phyloP scores from a whole-genome alignment of 2,329 filamentous ascomycete species.

The Penicillium sp. region DNA sequence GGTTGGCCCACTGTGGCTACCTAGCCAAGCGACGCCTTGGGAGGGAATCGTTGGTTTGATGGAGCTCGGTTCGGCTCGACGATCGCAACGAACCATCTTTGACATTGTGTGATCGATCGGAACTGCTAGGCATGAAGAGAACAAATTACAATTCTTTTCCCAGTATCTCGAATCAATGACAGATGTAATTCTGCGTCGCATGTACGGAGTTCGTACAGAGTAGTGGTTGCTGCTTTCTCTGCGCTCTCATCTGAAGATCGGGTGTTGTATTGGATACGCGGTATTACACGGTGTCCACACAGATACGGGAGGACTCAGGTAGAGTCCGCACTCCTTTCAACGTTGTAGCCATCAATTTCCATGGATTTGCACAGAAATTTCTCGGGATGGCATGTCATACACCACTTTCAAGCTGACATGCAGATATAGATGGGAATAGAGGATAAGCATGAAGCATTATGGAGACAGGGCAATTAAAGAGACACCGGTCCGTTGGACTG shows the following conservation, averaged over 20 bases:
- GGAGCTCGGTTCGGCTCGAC: neutral
- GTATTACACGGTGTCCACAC: neutral
- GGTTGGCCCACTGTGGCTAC: neutral
- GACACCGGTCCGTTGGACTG: slow-evolving; percentile 26
- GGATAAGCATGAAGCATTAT: slow-evolving; percentile 2
- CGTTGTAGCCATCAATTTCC: neutral
- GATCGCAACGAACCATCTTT: neutral
- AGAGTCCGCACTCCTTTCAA: too few species aligned
- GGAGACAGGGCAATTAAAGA: slow-evolving; percentile 12
- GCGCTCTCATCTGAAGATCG: too few species aligned
- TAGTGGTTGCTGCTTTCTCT: too few species aligned
- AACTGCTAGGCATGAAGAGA: neutral
- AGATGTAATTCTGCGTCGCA: neutral
- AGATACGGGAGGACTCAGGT: too few species aligned
- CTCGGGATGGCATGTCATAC: too few species aligned
- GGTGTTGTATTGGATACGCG: neutral
- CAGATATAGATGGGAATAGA: neutral
- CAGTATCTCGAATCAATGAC: neutral
- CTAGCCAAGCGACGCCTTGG: neutral
- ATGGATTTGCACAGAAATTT: neutral
- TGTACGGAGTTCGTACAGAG: too few species aligned
- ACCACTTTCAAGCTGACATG: too few species aligned
- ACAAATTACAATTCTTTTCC: too few species aligned
- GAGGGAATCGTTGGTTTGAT: slow-evolving; percentile 3
- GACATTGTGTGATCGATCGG: neutral